Base-by-base conservation (phyloP, 2,329 filamentous ascomycete genomes). In the Periglandula ipomoeae region DNA sequence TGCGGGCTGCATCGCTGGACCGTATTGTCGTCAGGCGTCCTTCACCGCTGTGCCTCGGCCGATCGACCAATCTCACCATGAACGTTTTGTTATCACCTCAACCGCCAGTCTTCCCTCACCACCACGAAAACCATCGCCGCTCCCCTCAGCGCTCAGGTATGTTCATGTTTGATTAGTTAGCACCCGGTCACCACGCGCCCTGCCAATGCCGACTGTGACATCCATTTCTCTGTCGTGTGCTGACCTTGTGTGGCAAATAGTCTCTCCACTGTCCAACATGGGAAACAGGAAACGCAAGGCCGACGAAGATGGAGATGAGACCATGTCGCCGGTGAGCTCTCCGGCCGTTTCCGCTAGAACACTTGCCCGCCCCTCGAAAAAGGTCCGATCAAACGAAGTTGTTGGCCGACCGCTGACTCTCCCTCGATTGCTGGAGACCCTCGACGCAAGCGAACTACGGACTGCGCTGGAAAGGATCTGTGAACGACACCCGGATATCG, bases 401-500 rank as follows among this genome's bases (percentile, higher is more conserved):
- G 64, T 68, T 42, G 78, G 78, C n/a, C 72, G 77, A 23, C 75
- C 75, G 17, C 68, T 82, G 38, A 59, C 71, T 2, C 70, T 81
- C 7, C 73, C 76, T 50, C 84, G 93, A 60, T 79, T 98, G n/a
- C 82, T 98, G 53, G 91, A 98, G 70, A 97, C 93, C 0, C 80
- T 98, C 40, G 88, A 94, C 61, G 84, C 84, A 52, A 79, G 87
- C 51, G 87, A 94, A 56, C 78, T 98, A 60, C 84, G 91, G 57
- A 82, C 81, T 32, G 83, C 96, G 1, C 77, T 98, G n/a, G 87
- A 90, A 64, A 84, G 86, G 48, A 87, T 98, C 62, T 96, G 90
- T 71, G 87, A 95, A 61, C 82, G 86, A 57, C 89, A 95, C 62
- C 89, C 90, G 4, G 83, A 87, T 55, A 85, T 98, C 53, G 84